These are phyloP conservation scores for Artemisia annua DNA, from an alignment of 129 eudicot genomes.

Conservation along the genomic window DNA sequence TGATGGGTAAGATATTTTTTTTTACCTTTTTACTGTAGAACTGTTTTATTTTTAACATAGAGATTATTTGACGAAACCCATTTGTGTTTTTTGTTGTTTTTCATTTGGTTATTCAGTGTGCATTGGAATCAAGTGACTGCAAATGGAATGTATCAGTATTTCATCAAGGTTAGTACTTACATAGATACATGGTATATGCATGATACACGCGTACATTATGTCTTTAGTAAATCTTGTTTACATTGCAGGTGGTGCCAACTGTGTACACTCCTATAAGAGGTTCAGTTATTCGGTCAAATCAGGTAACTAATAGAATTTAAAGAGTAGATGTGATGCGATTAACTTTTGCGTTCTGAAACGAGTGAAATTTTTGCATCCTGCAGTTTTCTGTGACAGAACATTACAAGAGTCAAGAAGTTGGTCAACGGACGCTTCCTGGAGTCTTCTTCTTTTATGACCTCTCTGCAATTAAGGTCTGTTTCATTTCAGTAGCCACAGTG, in stretches of 20 bases:
- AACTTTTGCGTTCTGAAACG: slow-evolving; percentile 5
- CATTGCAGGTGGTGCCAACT: slow-evolving; percentile 85
- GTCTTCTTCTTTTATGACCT: slow-evolving; percentile 90
- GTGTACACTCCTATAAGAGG: slow-evolving; percentile 73
- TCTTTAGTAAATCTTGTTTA: background rate
- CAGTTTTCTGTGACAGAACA: slow-evolving; percentile 97
- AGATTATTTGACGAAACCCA: background rate
- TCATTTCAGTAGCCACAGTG: slow-evolving; percentile 3
- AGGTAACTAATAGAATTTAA: slow-evolving; percentile 42
- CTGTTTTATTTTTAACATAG: too few relatives aligned
- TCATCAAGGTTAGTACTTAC: too few relatives aligned
- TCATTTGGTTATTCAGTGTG: too few relatives aligned
- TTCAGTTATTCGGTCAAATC: slow-evolving; percentile 72
- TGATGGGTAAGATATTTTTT: too few relatives aligned
- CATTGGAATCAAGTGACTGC: too few relatives aligned
- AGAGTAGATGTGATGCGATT: slow-evolving; percentile 10
- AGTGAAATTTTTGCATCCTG: slow-evolving; percentile 9
- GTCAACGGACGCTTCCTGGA: slow-evolving; percentile 67
- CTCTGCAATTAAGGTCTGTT: slow-evolving; percentile 81
- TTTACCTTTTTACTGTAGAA: too few relatives aligned
- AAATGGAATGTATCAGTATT: background rate
- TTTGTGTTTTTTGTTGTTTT: too few relatives aligned
- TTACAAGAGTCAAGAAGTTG: slow-evolving; percentile 58
- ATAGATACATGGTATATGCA: background rate
- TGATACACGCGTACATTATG: slow-evolving; percentile 3